A percentile compares a stretch with the other conserved stretches of the same genome.
Conservation (phyloP, 2,329 filamentous ascomycete genomes). For the Pyricularia sp. region DNA sequence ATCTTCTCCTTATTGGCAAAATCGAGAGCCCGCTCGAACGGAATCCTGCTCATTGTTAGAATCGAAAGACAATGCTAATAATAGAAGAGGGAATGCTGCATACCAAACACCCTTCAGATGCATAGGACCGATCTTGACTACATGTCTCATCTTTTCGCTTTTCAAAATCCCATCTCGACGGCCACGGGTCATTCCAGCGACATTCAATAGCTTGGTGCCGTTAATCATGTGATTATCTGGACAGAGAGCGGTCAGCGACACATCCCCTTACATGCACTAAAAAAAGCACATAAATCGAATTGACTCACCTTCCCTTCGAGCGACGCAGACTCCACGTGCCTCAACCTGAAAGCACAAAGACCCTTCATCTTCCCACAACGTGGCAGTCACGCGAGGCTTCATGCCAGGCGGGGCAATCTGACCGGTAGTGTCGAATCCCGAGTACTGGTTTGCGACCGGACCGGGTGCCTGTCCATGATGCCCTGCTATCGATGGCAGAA, state of each 20-base stretch:
- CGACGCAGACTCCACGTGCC: constrained; percentile 91
- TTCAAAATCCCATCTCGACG: constrained; percentile 93
- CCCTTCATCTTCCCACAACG: constrained; percentile 96
- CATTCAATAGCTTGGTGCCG: constrained; percentile 91
- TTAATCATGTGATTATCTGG: constrained; percentile 99
- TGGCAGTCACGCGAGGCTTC: constrained; percentile 94
- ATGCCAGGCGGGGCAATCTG: constrained; percentile 87
- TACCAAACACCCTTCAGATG: constrained; percentile 96
- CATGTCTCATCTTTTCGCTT: constrained; percentile 92
- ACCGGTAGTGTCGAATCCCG: constrained; percentile 68
- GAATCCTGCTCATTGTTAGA: constrained; percentile 58
- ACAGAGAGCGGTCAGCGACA: neutral
- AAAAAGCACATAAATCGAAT: neutral
- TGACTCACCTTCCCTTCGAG: constrained; percentile 72
- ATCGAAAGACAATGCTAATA: neutral
- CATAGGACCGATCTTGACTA: constrained; percentile 99
- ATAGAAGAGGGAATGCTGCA: constrained; percentile 26
- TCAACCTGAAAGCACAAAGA: constrained; percentile 97
- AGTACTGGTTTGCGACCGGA: constrained; percentile 46
- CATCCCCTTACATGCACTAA: neutral
- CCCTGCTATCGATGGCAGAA: constrained; percentile 63
- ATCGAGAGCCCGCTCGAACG: constrained; percentile 92
- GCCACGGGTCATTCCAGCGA: constrained; percentile 95
- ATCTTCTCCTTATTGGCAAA: constrained; percentile 99
- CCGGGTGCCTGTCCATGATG: constrained; percentile 25